phyloP scores from a whole-genome alignment of 2,329 filamentous ascomycete genomes.

The Pseudogymnoascus sp. region DNA sequence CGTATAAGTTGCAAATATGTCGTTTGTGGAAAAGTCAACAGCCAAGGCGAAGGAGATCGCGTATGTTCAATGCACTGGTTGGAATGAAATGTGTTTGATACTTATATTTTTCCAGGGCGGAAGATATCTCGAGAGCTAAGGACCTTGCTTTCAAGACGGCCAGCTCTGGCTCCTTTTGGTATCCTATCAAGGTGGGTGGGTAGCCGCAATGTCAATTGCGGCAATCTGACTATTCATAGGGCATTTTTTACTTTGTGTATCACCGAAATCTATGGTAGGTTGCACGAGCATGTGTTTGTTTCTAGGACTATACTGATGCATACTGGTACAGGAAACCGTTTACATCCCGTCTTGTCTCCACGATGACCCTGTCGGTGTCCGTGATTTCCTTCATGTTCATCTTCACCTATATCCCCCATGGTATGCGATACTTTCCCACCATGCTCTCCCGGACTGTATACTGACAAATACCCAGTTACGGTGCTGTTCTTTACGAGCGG shows the following conservation, averaged over 20 bases:
- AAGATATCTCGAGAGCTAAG: constrained; percentile 63
- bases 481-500: constrained; percentile 45
- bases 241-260: constrained; percentile 49
- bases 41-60: constrained; percentile 29
- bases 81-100: constrained; percentile 13
- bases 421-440: background rate
- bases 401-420: constrained; percentile 78
- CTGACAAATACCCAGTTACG: constrained; percentile 34
- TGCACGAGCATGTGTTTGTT: background rate
- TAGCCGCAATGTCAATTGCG: background rate
- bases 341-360: constrained; percentile 46
- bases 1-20: background rate
- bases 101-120: constrained; percentile 37
- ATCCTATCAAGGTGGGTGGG: constrained; percentile 61
- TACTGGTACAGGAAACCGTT: constrained; percentile 36
- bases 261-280: constrained; percentile 46
- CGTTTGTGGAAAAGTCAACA: constrained; percentile 12
- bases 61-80: constrained; percentile 20
- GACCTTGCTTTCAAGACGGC: constrained; percentile 58
- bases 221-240: constrained; percentile 32
- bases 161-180: constrained; percentile 71
- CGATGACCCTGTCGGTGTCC: constrained; percentile 59
- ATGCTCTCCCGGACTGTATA: background rate
- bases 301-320: background rate
- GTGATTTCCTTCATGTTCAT: constrained; percentile 77